These are phyloP conservation scores for Exserohilum turcica DNA, from an alignment of 2,329 filamentous ascomycete genomes.

Conservation along the genomic window DNA sequence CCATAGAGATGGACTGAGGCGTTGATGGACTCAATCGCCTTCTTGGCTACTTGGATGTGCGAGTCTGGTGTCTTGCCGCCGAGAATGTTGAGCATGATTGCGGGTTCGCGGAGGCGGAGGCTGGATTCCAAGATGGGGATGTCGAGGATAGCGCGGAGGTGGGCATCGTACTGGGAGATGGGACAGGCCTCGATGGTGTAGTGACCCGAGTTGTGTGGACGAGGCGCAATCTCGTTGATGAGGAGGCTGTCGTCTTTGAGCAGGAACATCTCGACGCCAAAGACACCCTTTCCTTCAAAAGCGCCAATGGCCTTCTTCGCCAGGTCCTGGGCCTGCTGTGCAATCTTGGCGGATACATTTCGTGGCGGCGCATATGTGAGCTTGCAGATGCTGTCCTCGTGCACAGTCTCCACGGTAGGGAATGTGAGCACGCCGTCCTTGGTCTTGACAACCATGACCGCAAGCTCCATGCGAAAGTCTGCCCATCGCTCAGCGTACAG, in stretches of 20 bases:
- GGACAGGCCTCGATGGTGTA: conserved; percentile 92
- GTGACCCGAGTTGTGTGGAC: conserved; percentile 90
- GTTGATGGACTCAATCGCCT: conserved; percentile 63
- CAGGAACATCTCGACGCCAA: conserved; percentile 96
- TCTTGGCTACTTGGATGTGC: conserved; percentile 63
- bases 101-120: conserved; percentile 62
- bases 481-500: conserved; percentile 92
- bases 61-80: conserved; percentile 65
- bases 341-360: conserved; percentile 65
- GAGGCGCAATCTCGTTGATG: conserved; percentile 85
- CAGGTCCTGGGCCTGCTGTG: conserved; percentile 71
- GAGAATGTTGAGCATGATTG: conserved; percentile 66
- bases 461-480: conserved; percentile 82
- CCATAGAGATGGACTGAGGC: conserved; percentile 85
- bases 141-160: conserved; percentile 81
- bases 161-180: conserved; percentile 89
- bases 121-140: conserved; percentile 59
- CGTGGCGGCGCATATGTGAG: conserved; percentile 86
- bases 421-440: conserved; percentile 77
- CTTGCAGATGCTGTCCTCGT: conserved; percentile 95
- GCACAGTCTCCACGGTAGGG: conserved; percentile 90
- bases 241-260: conserved; percentile 72
- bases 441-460: conserved; percentile 93
- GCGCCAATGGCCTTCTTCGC: conserved; percentile 78
- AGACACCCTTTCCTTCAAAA: conserved; percentile 88